Conservation (phyloP, 257 asterid species). For the Salvia miltiorrhiza region DNA sequence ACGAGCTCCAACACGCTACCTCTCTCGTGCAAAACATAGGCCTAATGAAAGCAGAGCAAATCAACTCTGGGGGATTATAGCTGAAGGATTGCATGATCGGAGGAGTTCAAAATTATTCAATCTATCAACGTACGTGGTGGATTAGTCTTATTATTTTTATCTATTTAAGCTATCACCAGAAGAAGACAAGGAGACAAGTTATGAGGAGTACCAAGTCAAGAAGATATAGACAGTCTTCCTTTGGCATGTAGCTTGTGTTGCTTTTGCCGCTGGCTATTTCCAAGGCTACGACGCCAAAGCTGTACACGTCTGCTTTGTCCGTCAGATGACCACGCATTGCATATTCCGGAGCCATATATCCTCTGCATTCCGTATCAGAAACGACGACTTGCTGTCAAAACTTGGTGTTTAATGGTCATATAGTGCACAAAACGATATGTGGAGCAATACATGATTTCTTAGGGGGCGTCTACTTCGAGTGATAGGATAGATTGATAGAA, state of each 20-base stretch:
- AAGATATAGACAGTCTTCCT: constrained; percentile 70
- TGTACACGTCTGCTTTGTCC: constrained; percentile 83
- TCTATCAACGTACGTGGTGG: background rate
- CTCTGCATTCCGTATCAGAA: constrained; percentile 55
- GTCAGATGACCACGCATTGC: constrained; percentile 89
- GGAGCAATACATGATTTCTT: too few relatives aligned
- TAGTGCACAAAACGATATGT: too few relatives aligned
- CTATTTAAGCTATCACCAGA: background rate
- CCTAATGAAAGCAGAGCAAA: constrained; percentile 34
- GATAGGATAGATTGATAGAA: too few relatives aligned
- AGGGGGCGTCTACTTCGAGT: too few relatives aligned
- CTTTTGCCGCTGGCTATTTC: constrained; percentile 85
- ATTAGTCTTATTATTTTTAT: background rate
- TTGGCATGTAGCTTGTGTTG: constrained; percentile 77
- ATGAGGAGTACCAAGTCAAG: constrained; percentile 68
- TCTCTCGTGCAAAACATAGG: constrained; percentile 66
- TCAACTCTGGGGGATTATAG: too few relatives aligned
- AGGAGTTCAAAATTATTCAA: background rate
- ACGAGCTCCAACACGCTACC: constrained; percentile 52
- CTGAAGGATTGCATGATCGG: background rate
- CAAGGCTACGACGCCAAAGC: constrained; percentile 88
- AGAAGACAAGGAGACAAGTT: background rate
- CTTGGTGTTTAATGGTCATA: background rate
- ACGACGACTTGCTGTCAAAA: background rate
- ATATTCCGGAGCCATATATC: constrained; percentile 97